Evolutionary conservation across 2,329 filamentous ascomycete genomes (phyloP).

Genomic region (Fusarium irregulare): DNA sequence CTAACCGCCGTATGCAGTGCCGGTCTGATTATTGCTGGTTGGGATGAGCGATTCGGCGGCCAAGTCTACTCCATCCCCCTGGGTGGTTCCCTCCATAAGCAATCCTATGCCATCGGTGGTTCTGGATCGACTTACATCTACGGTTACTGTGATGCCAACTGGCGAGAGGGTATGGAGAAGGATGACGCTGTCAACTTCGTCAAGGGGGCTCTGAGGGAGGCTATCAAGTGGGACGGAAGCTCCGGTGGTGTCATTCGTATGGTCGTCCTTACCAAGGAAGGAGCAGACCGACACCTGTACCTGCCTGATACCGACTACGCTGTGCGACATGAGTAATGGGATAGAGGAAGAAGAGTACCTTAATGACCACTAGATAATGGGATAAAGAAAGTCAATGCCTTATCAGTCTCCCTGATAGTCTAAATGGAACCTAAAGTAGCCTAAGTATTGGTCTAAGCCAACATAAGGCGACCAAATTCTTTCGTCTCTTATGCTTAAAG

Average conservation of each 20-base stretch:
- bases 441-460: background rate
- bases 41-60: slow-evolving; percentile 92
- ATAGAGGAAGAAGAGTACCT: slow-evolving; percentile 16
- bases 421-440: slow-evolving; percentile 11
- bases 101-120: slow-evolving; percentile 93
- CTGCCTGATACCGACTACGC: slow-evolving; percentile 91
- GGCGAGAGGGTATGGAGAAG: slow-evolving; percentile 95
- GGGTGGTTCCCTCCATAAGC: slow-evolving; percentile 97
- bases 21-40: slow-evolving; percentile 98
- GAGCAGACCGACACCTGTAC: slow-evolving; percentile 93
- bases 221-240: slow-evolving; percentile 99
- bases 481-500: background rate
- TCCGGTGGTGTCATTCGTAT: slow-evolving; percentile 98
- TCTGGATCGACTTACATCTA: slow-evolving; percentile 99
- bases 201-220: slow-evolving; percentile 89
- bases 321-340: slow-evolving; percentile 70
- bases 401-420: slow-evolving; percentile 27
- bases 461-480: background rate
- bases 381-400: slow-evolving; percentile 42
- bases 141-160: slow-evolving; percentile 97
- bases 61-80: slow-evolving; percentile 98
- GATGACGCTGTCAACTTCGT: slow-evolving; percentile 91
- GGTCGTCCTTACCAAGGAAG: slow-evolving; percentile 92
- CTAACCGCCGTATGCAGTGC: slow-evolving; percentile 67
- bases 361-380: slow-evolving; percentile 43